These are phyloP conservation scores for Triadica sebifera DNA, from an alignment of 345 rosid species.

Conservation along the genomic window DNA sequence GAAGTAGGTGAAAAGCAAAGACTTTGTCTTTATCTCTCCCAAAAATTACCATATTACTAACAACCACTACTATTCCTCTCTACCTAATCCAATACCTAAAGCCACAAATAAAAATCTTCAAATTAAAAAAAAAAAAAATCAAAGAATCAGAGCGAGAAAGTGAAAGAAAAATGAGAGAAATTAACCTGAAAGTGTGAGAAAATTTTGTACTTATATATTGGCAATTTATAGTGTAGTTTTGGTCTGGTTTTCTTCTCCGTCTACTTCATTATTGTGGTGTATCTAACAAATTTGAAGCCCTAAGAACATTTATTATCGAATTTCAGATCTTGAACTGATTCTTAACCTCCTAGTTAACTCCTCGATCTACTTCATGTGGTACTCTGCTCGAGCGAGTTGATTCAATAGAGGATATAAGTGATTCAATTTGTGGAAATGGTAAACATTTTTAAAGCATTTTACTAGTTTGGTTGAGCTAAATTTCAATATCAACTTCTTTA, in stretches of 20 bases:
- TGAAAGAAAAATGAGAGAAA: conserved; percentile 20
- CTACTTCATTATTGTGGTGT: conserved; percentile 32
- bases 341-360: no score
- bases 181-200: conserved; percentile 8
- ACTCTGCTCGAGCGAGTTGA: conserved; percentile 20
- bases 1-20: conserved; percentile 57
- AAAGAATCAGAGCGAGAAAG: not conserved
- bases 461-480: conserved; percentile 3
- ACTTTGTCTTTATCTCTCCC: not conserved
- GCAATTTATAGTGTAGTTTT: conserved; percentile 18
- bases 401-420: conserved; percentile 15
- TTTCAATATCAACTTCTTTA: conserved; percentile 75
- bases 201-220: no score
- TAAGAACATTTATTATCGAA: no score
- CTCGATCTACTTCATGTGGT: no score
- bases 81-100: conserved; percentile 36
- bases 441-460: conserved; percentile 8
- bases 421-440: conserved; percentile 25
- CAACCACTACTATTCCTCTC: conserved; percentile 29
- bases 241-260: conserved; percentile 18
- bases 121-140: not conserved
- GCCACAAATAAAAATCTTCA: no score
- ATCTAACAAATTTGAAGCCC: no score
- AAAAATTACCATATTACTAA: conserved; percentile 19
- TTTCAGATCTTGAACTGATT: no score